Percentiles rank a stretch among this genome's conserved stretches.
These are phyloP conservation scores for Sugiyamaella boreocaroliniensis DNA, from an alignment of 805 yeast genomes.

Conservation along the genomic window DNA sequence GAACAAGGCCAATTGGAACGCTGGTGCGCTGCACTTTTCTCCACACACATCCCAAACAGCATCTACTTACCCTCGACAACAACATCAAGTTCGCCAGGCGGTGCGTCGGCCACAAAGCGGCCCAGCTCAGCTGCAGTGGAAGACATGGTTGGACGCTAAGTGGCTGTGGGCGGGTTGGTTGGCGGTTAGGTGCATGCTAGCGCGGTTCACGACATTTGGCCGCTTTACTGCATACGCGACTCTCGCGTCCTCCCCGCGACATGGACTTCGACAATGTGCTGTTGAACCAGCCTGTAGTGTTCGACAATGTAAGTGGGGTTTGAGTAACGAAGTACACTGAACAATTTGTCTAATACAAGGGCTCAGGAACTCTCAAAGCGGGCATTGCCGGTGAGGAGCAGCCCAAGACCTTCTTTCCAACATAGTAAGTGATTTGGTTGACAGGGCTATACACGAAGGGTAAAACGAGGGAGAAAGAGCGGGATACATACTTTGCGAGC, in stretches of 20 bases:
- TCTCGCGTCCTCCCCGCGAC: background rate
- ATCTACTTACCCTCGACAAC: slow-evolving; percentile 32
- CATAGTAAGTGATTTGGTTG: slow-evolving; percentile 35
- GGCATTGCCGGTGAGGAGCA: slow-evolving; percentile 91
- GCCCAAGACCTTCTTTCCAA: slow-evolving; percentile 60
- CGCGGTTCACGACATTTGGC: background rate
- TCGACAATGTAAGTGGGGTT: slow-evolving; percentile 49
- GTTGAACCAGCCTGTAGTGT: slow-evolving; percentile 64
- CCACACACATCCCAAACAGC: background rate
- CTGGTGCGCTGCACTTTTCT: too few relatives aligned
- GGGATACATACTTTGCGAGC: background rate
- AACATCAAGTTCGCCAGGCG: slow-evolving; percentile 44
- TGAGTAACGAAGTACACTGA: background rate
- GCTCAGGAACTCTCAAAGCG: slow-evolving; percentile 77
- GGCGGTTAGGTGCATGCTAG: background rate
- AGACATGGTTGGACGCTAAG: slow-evolving; percentile 8
- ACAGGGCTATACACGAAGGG: background rate
- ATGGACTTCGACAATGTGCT: slow-evolving; percentile 32
- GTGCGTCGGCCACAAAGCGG: slow-evolving; percentile 42
- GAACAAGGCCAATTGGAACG: too few relatives aligned
- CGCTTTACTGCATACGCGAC: slow-evolving; percentile 2
- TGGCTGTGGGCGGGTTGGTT: background rate
- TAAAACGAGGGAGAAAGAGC: background rate
- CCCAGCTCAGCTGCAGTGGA: slow-evolving; percentile 21
- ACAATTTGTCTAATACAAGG: slow-evolving; percentile 31